Evolutionary conservation across 2,329 filamentous ascomycete genomes (phyloP).

Genomic region (Cladosporium austrohemisphaericum): DNA sequence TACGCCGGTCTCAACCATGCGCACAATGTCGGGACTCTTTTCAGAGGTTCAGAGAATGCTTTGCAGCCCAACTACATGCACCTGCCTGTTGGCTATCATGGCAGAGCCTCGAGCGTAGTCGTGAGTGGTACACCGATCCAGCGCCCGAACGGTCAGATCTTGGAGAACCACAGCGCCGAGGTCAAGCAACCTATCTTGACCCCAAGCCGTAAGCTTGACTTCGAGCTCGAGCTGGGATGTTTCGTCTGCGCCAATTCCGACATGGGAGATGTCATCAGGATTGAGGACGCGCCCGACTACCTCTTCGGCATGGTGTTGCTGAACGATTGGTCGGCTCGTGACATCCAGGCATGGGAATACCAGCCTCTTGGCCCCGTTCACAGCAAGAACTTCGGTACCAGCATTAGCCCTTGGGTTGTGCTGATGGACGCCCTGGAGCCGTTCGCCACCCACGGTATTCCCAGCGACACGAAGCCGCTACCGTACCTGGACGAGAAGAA

Average conservation of each 20-base stretch:
- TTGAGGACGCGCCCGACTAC: slow-evolving; percentile 63
- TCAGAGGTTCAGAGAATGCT: slow-evolving; percentile 68
- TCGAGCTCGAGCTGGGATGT: slow-evolving; percentile 76
- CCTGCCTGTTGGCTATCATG: slow-evolving; percentile 78
- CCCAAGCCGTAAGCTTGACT: slow-evolving; percentile 65
- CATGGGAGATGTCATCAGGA: slow-evolving; percentile 60
- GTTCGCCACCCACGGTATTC: slow-evolving; percentile 55
- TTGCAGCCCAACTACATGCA: slow-evolving; percentile 79
- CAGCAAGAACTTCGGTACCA: slow-evolving; percentile 77
- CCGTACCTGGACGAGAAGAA: slow-evolving; percentile 63
- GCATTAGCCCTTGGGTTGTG: slow-evolving; percentile 75
- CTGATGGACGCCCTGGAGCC: slow-evolving; percentile 71
- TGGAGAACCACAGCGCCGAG: slow-evolving; percentile 59
- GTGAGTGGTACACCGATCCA: slow-evolving; percentile 68
- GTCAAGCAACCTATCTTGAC: slow-evolving; percentile 61
- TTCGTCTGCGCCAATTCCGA: slow-evolving; percentile 65
- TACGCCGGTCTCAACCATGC: slow-evolving; percentile 79
- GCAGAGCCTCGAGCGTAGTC: slow-evolving; percentile 70
- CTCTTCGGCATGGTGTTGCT: slow-evolving; percentile 78
- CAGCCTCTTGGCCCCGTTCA: slow-evolving; percentile 79
- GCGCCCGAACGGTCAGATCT: slow-evolving; percentile 72
- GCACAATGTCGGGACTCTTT: slow-evolving; percentile 66
- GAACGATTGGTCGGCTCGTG: slow-evolving; percentile 84
- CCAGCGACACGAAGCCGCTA: slow-evolving; percentile 53
- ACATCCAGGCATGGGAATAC: slow-evolving; percentile 82